Evolutionary conservation across 495 filamentous ascomycete genomes (phyloP).

Genomic region (Talaromyces trachyspermus): DNA sequence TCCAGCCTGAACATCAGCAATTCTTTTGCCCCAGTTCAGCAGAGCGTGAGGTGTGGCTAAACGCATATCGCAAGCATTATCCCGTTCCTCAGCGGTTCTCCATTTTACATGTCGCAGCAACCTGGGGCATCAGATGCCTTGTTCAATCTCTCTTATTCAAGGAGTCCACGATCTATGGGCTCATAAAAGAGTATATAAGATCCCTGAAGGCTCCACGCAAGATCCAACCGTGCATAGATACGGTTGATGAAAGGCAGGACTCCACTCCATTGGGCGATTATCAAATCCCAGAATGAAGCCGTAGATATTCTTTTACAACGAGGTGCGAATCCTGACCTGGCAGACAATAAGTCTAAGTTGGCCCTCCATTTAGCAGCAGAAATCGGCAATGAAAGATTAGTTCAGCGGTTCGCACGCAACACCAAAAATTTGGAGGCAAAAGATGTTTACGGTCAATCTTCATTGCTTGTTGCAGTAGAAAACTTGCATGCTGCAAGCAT

Average conservation of each 20-base stretch:
- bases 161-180: background rate
- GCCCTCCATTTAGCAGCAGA: slow-evolving; percentile 2
- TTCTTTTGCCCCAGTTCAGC: background rate
- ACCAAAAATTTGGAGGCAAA: background rate
- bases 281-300: background rate
- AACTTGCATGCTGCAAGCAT: background rate
- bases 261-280: slow-evolving; percentile 4
- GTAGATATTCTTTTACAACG: slow-evolving; percentile 2
- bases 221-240: background rate
- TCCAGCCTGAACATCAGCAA: slow-evolving; percentile 1
- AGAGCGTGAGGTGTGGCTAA: slow-evolving; percentile 4
- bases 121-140: slow-evolving; percentile 8
- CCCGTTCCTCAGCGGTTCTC: background rate
- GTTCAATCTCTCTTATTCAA: background rate
- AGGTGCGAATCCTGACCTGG: background rate
- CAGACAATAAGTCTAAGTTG: background rate
- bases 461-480: slow-evolving; percentile 1
- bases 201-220: background rate
- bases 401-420: background rate
- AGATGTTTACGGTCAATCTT: slow-evolving; percentile 3
- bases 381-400: background rate
- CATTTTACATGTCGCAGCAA: slow-evolving; percentile 11
- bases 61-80: slow-evolving; percentile 3
- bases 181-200: background rate
- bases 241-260: background rate